Percentiles rank a stretch among this genome's conserved stretches.
These are phyloP conservation scores for Pythium grandisporangium DNA, from an alignment of 352 stramenopile species.

Conservation along the genomic window DNA sequence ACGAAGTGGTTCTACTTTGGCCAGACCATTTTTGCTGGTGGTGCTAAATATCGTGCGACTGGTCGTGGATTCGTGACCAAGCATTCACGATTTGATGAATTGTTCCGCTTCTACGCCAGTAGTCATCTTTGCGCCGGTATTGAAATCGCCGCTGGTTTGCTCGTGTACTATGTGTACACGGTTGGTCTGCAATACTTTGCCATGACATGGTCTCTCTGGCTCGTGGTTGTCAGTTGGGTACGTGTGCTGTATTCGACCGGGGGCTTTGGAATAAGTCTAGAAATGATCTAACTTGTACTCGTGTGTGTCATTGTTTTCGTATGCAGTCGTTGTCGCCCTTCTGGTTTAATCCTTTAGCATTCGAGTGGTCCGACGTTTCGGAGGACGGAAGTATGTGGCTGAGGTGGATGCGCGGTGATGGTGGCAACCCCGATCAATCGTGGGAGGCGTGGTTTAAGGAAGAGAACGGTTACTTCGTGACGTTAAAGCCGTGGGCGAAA, in stretches of 20 bases:
- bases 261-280: too few relatives aligned
- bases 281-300: constrained; percentile 1
- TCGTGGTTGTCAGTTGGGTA: constrained; percentile 87
- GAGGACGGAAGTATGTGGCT: constrained; percentile 69
- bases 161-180: constrained; percentile 93
- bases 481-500: constrained; percentile 75
- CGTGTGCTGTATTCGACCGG: constrained; percentile 5
- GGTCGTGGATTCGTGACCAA: constrained; percentile 98
- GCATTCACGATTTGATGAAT: constrained; percentile 96
- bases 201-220: constrained; percentile 97
- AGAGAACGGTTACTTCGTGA: constrained; percentile 85
- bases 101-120: constrained; percentile 97
- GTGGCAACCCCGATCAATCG: constrained; percentile 81
- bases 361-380: constrained; percentile 88
- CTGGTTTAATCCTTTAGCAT: constrained; percentile 95
- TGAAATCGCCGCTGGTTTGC: constrained; percentile 86
- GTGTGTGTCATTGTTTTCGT: background rate
- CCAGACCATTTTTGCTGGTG: constrained; percentile 97
- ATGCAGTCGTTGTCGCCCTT: constrained; percentile 82
- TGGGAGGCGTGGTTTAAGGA: constrained; percentile 92
- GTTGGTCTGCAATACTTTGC: constrained; percentile 93
- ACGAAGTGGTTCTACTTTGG: constrained; percentile 99
- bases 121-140: constrained; percentile 97
- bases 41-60: constrained; percentile 97
- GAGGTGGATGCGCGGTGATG: constrained; percentile 78